phyloP scores from a whole-genome alignment of 345 rosid genomes.

The Aurinia saxatilis region DNA sequence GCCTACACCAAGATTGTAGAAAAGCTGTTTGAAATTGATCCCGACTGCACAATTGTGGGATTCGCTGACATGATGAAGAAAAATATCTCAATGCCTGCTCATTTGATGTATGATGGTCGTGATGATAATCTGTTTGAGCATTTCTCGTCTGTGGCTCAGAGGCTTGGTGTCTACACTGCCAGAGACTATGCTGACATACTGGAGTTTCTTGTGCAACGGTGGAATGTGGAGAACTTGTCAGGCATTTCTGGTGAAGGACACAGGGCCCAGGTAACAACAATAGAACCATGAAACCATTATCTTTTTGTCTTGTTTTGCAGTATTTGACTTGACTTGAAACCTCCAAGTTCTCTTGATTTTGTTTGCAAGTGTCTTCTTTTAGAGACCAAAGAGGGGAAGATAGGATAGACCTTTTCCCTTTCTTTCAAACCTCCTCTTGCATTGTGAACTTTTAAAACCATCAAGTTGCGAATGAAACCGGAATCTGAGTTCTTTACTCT shows the following conservation, averaged over 20 bases:
- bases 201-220: constrained; percentile 40
- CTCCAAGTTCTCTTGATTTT: too few relatives aligned
- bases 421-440: too few relatives aligned
- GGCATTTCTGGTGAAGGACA: constrained; percentile 41
- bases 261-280: constrained; percentile 36
- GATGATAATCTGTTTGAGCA: constrained; percentile 40
- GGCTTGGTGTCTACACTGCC: constrained; percentile 53
- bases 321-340: too few relatives aligned
- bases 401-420: too few relatives aligned
- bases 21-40: constrained; percentile 47
- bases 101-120: too few relatives aligned
- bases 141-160: constrained; percentile 46
- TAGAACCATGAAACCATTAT: neutral
- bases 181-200: constrained; percentile 45
- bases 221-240: constrained; percentile 38
- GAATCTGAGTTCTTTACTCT: neutral
- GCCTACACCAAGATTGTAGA: constrained; percentile 47
- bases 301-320: neutral
- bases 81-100: constrained; percentile 52
- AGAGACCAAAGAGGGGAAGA: too few relatives aligned
- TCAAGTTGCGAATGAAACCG: neutral
- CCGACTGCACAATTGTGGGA: constrained; percentile 35
- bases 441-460: too few relatives aligned
- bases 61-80: constrained; percentile 57
- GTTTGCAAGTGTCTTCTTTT: too few relatives aligned